Base-by-base conservation (phyloP, 495 filamentous ascomycete genomes). In the Penicillium cataractarum region DNA sequence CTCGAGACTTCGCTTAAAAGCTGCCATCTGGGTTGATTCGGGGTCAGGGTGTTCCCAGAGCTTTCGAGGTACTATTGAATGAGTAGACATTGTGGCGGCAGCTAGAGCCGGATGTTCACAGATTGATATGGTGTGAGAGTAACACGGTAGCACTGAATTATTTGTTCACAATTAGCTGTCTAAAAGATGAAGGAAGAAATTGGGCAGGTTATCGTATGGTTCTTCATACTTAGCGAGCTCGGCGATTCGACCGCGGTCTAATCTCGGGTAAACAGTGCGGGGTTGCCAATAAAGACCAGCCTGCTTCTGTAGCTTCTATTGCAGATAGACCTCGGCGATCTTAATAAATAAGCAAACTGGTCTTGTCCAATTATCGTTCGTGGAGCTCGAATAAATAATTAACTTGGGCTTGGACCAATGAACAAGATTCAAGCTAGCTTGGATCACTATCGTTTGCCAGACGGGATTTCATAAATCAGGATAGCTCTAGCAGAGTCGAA, bases 41-140 rank as follows among this genome's bases (percentile, higher is more conserved):
- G 60, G 60, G 31, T 50, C 22, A 7, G 52, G 42, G 24, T 62
- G 60, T 6, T 62, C 52, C 60, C 60, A 62, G 17, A 62, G 53
- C 40, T 61, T 61, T 15, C 59, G 59, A 1, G 59, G 51, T 3
- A 61, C 24, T 4, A 21, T 46, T 8, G 59, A 48, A 49, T 61
- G 42, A 13, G 59, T 29, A 13, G 59, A 24, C 59, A 61, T 61
- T 26, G n/a, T 55, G 13, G 12, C 24, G 10, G 49, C 22, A 22
- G 2, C 21, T 46, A 17, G 35, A 17, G 13, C 17, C 17, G 10
- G 21, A 52, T 52, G 2, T 12, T 6, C 19, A 46, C 9, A 46
- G 19, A 21, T 24, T 15, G 6, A 13, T 46, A 22, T 12, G 19
- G 7, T 46, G 9, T 24, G 42, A 37, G 35, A 15, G 9, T 46